These are phyloP conservation scores for Lactifluus echinatus DNA, from an alignment of 768 basidiomycete genomes.

Conservation along the genomic window DNA sequence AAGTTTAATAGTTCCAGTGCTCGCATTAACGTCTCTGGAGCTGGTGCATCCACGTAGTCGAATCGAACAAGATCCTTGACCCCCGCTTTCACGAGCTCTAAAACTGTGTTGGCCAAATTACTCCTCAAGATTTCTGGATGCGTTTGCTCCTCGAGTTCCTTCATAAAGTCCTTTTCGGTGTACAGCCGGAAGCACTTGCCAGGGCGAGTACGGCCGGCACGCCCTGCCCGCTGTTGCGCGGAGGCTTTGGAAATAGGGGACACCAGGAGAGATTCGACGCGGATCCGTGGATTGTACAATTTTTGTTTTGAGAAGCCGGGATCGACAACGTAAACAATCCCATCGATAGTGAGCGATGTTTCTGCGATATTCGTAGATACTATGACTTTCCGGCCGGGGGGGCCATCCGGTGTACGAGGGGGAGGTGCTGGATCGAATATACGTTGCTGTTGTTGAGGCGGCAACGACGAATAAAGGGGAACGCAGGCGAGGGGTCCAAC, in stretches of 20 bases:
- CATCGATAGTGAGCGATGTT: slow-evolving; percentile 95
- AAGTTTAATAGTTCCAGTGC: slow-evolving; percentile 91
- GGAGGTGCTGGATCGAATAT: slow-evolving; percentile 89
- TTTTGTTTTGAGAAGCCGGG: slow-evolving; percentile 98
- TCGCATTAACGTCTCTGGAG: slow-evolving; percentile 94
- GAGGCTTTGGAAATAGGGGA: slow-evolving; percentile 95
- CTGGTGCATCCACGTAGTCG: slow-evolving; percentile 89
- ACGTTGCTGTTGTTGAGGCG: slow-evolving; percentile 88
- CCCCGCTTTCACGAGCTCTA: slow-evolving; percentile 91
- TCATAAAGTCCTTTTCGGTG: slow-evolving; percentile 95
- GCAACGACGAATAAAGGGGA: slow-evolving; percentile 91
- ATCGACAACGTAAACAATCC: slow-evolving; percentile 99
- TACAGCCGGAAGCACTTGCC: slow-evolving; percentile 97
- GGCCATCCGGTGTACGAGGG: slow-evolving; percentile 50
- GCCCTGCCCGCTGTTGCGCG: slow-evolving; percentile 92
- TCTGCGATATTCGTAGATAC: slow-evolving; percentile 97
- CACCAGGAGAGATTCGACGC: slow-evolving; percentile 89
- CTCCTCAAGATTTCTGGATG: slow-evolving; percentile 92
- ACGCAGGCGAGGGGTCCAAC: slow-evolving; percentile 87
- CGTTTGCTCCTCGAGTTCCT: slow-evolving; percentile 93
- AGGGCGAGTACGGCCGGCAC: slow-evolving; percentile 91
- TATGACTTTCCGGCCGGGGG: slow-evolving; percentile 88
- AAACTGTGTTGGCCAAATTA: slow-evolving; percentile 87
- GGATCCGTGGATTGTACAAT: slow-evolving; percentile 94
- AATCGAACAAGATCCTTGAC: slow-evolving; percentile 87